phyloP scores from a whole-genome alignment of 257 asterid species.

The Solanum rostratum region DNA sequence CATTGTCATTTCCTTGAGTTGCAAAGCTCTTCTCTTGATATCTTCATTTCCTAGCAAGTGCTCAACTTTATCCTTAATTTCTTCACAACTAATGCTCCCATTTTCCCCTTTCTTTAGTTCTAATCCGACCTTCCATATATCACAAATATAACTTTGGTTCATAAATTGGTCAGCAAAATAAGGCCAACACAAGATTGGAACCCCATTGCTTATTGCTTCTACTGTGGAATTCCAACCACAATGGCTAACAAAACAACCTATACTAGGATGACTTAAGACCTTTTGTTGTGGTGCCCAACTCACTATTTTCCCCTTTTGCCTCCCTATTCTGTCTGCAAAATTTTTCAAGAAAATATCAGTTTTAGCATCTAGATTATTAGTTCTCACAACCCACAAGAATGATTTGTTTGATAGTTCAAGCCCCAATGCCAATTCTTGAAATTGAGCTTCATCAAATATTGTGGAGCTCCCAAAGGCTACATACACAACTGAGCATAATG shows the following conservation, averaged over 20 bases:
- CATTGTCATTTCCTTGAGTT: conserved; percentile 13
- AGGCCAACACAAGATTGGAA: conserved; percentile 51
- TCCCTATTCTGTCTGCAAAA: conserved; percentile 8
- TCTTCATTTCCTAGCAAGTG: conserved; percentile 10
- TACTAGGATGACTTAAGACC: conserved; percentile 44
- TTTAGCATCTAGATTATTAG: neutral
- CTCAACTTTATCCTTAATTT: conserved; percentile 27
- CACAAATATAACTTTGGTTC: conserved; percentile 44
- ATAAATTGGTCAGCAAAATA: conserved; percentile 46
- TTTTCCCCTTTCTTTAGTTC: conserved; percentile 5
- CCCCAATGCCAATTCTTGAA: conserved; percentile 30
- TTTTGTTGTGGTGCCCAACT: conserved; percentile 47
- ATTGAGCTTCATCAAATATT: conserved; percentile 8
- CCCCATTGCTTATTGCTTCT: conserved; percentile 40
- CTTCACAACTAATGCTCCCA: conserved; percentile 12
- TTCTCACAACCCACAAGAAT: conserved; percentile 39
- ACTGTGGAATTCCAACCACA: conserved; percentile 70
- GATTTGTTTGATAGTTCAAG: conserved; percentile 23
- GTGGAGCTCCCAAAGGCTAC: conserved; percentile 34
- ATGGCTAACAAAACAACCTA: conserved; percentile 52
- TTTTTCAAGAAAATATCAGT: conserved; percentile 6
- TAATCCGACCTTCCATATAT: conserved; percentile 49
- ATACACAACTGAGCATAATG: conserved; percentile 21
- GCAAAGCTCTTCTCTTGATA: conserved; percentile 27
- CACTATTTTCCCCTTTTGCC: conserved; percentile 15